Evolutionary conservation across 2,329 filamentous ascomycete genomes (phyloP).

Genomic region (Metarhizium album): DNA sequence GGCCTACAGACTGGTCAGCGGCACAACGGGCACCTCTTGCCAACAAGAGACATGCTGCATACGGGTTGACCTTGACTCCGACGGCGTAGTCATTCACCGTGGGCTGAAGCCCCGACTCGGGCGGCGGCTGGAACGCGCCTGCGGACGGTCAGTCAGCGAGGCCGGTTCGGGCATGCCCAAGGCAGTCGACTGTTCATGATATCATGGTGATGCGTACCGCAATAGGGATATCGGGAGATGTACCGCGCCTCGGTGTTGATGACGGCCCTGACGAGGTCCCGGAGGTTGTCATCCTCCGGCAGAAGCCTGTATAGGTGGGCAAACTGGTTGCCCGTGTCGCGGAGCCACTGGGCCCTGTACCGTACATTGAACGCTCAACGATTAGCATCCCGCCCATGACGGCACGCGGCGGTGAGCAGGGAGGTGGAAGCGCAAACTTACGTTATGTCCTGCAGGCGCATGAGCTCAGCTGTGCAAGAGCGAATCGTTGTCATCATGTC

Average conservation of each 20-base stretch:
- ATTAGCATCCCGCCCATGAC: not conserved
- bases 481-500: not conserved
- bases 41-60: slow-evolving; percentile 3
- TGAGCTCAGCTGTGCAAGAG: not conserved
- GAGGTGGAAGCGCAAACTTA: slow-evolving; percentile 3
- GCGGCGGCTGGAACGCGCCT: slow-evolving; percentile 80
- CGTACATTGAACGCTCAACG: too few relatives aligned
- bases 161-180: too few relatives aligned
- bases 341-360: slow-evolving; percentile 50
- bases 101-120: slow-evolving; percentile 46
- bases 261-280: slow-evolving; percentile 56
- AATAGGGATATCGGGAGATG: slow-evolving; percentile 62
- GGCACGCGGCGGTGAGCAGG: too few relatives aligned
- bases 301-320: slow-evolving; percentile 56
- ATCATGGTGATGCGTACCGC: slow-evolving; percentile 25
- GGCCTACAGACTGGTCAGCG: slow-evolving; percentile 8
- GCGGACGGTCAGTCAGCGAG: not conserved
- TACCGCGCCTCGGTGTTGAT: slow-evolving; percentile 64
- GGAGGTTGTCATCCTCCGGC: slow-evolving; percentile 45
- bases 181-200: too few relatives aligned
- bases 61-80: slow-evolving; percentile 16
- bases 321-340: slow-evolving; percentile 70
- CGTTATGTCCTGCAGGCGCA: slow-evolving; percentile 14
- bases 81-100: slow-evolving; percentile 14
- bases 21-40: not conserved